Base-by-base conservation (phyloP, 1,284 basidiomycete species). In the Sphagnurus paluster region DNA sequence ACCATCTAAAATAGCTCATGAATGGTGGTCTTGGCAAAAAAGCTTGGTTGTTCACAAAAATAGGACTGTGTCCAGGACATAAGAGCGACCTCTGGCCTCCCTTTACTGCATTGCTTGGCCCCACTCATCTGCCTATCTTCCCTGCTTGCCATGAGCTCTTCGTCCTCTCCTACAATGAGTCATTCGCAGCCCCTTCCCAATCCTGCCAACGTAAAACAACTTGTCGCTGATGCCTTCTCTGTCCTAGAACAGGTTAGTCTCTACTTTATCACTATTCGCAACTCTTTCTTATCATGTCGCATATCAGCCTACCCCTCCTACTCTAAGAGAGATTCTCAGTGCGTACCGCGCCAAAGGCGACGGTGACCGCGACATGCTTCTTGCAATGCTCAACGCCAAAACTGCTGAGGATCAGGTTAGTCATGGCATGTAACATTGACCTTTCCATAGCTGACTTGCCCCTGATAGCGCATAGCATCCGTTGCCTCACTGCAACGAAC, bases 301-400 rank as follows among this genome's bases (percentile, higher is more conserved):
- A 7, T 21, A 32, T 52, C n/a, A 89, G 84, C 61, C 79, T 5
- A 76, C 90, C 14, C 88, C 92, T 1, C 90, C 92, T 0, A 84
- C 74, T 51, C 74, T 95, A 39, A 79, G 87, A 40, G 90, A 92
- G 57, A 93, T 95, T 32, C 81, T 95, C 23, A 76, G 79, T 35
- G 91, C 92, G 11, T 95, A 93, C 71, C 79, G 79, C 53, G 69
- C 80, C 32, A 87, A 84, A 57, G 92, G 92, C 48, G 89, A 93
- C 54, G 92, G 90, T 38, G 92, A 95, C 74, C 77, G 91, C 30
- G 90, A 93, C 46, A 86, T 93, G 80, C 74, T 95, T 20, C 76
- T 94, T 39, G 82, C 89, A 55, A 89, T 95, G 76, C 74, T 95
- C 42, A 90, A 86, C 53, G 91, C 92, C 63, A 94, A 95, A 71